Evolutionary conservation across 371 early-diverging fungal species (phyloP), one percentile per base, ranked within the genome.

Genomic region (Actinomortierella wolfii): DNA sequence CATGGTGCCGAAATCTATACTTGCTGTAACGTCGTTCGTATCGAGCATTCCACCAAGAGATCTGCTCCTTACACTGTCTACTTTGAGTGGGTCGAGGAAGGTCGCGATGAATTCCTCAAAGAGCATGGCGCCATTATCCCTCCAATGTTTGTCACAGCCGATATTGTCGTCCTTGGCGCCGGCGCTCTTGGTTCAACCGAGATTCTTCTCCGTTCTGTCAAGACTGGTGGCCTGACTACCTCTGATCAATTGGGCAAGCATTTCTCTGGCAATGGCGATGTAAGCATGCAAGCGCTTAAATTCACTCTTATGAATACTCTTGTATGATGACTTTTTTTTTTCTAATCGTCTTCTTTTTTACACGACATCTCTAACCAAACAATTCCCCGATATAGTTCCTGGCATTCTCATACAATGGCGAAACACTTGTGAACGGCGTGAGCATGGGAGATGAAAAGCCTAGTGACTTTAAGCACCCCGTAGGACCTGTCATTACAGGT

Each of bases 191-290:
- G 76, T n/a, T 56, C 76, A 3, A 55, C 56, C 9, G 76, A 76
- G 50, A 76, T 78, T 40, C 25, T 78, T 54, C 40, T 78, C 46
- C 57, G 79, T 6, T 78, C 79, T 4, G 45, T 49, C 26, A 62
- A 57, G 60, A 41, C 53, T 45, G 28, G 44, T 51, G 77, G 76
- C n/a, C 57, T 76, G 17, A 13, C 55, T 29, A 64, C 67, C 29
- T 71, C 73, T 24, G 45, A 61, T 26, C 61, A 68, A 6, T 1
- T 78, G 24, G 76, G 78, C 41, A 68, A 78, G 63, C 59, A 57
- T 25, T 78, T 78, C 39, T 68, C 65, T n/a, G 78, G 76, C 39
- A 78, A 78, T 46, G 78, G 78, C 41, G 76, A 76, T 60, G 76
- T 78, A 71, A 73, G 78, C 71, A 34, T 2, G n/a, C 14, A 25